These are phyloP conservation scores for Vitis vinifera DNA, from an alignment of 164 flowering plant species.

Conservation along the genomic window ASM3070453v1 NC_081807.1:3684501-3685000, in stretches of 20 bases:
- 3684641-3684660: slow-evolving; percentile 24
- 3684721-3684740: slow-evolving; percentile 43
- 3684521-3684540: slow-evolving; percentile 15
- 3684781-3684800: slow-evolving; percentile 59
- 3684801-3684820: slow-evolving; percentile 61
- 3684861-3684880: neutral
- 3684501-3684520: neutral
- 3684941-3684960: too few relatives aligned
- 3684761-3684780: slow-evolving; percentile 94
- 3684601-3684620: slow-evolving; percentile 81
- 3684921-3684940: too few relatives aligned
- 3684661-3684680: slow-evolving; percentile 11
- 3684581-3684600: slow-evolving; percentile 84
- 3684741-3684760: slow-evolving; percentile 60
- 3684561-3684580: slow-evolving; percentile 5
- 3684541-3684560: neutral
- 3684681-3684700: slow-evolving; percentile 51
- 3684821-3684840: slow-evolving; percentile 75
- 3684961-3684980: too few relatives aligned
- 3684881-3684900: too few relatives aligned
- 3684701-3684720: slow-evolving; percentile 74
- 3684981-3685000: too few relatives aligned
- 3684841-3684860: slow-evolving; percentile 78
- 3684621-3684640: slow-evolving; percentile 69
- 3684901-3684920: too few relatives aligned